Evolutionary conservation across 352 stramenopile genomes (phyloP), one percentile per base, ranked within the genome.

Genomic region (Lagenidium sp.): DNA sequence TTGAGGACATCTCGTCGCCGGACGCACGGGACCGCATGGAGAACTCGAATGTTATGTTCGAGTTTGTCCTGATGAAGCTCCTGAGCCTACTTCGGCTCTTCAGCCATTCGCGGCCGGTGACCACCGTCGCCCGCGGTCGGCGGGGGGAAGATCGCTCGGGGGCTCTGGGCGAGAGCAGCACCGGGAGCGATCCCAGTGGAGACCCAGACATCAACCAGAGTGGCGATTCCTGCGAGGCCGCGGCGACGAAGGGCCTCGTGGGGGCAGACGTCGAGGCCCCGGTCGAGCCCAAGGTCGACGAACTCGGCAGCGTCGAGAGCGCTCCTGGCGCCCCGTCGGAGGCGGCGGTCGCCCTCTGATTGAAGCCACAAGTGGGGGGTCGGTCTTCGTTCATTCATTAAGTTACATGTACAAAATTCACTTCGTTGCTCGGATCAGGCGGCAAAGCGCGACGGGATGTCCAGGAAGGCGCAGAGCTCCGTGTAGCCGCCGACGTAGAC

Each of bases 401-500:
- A 37, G n/a, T n/a, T n/a, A n/a, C n/a, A n/a, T n/a, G n/a, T n/a
- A n/a, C n/a, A n/a, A n/a, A n/a, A n/a, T n/a, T n/a, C n/a, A n/a
- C n/a, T n/a, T n/a, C n/a, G n/a, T 4, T 36, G 4, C n/a, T 11
- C 7, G 23, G 1, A 26, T 35, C 6, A 20, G 55, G 50, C 77
- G 22, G 60, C 60, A 26, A 87, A 83, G 19, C 65, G 71, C 13
- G 65, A 82, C 36, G 69, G 59, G 28, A 85, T 71, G n/a, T 55
- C 62, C 16, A 90, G 55, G 53, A 85, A 62, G 45, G 55, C 44
- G n/a, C 65, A 61, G 15, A 91, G 79, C 40, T 88, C 72, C 30
- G 63, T 77, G 61, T 86, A 91, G 29, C 79, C 79, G 22, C 79
- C 79, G 32, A 91, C 65, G 60, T 89, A 91, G 37, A 79, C 62